Evolutionary conservation across 2,329 filamentous ascomycete genomes (phyloP), one percentile per base, ranked within the genome.

Genomic region (Alternaria gaisen): DNA sequence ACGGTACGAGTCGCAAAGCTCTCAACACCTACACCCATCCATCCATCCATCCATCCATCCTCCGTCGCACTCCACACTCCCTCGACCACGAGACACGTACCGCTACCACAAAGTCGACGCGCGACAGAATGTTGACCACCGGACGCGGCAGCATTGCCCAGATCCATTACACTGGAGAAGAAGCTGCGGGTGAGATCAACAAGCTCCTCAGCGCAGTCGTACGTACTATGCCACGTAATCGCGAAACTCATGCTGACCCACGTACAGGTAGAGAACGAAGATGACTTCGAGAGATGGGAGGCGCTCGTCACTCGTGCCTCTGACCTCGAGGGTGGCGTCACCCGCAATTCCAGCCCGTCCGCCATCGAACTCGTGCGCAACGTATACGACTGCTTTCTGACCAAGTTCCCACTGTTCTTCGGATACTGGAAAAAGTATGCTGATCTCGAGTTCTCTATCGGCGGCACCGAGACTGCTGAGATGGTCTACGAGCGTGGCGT

Each of bases 401-500:
- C 92, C 63, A 97, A 97, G 76, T 99, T 97, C 68, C 95, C 95
- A 3, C 86, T 98, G 11, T 88, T 98, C 40, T 99, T 98, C 74
- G 95, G 94, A 53, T 99, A 98, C 83, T 99, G 95, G 95, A 98
- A 98, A 84, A 98, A 97, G 79, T 99, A 98, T 85, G 95, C 95
- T 74, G 94, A 98, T 74, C 86, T 97, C 66, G 95, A 99, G 76
- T 99, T 99, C 82, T 93, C 93, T 52, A 97, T 99, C 67, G 93
- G 93, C 5, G 95, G 95, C 18, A 96, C 95, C 5, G 95, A 99
- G 83, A 94, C 94, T 43, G 95, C 95, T 55, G 95, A 98, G 80
- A 96, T 97, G 91, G 93, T 97, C 79, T 99, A 97, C 74, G 95
- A 99, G 82, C 89, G 95, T 78, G 95, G 95, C 69, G 91, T 97